Evolutionary conservation across 352 stramenopile genomes (phyloP).

Genomic region (Pythium aphanidermatum): DNA sequence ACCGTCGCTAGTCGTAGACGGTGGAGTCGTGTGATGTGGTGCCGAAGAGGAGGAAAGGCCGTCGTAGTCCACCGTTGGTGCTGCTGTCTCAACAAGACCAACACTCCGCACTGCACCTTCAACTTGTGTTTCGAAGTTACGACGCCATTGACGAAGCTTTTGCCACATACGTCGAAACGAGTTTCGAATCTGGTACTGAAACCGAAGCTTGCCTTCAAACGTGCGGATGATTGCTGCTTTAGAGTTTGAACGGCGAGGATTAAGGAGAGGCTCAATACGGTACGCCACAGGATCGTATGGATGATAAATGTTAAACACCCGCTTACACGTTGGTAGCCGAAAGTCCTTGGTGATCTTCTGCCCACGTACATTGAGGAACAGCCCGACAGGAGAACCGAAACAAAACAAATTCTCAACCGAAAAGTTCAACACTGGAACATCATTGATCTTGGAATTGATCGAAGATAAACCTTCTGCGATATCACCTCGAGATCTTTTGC

Average conservation of each 20-base stretch:
- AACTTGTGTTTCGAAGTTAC: constrained; percentile 72
- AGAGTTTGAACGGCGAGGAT: constrained; percentile 60
- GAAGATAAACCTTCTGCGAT: background rate
- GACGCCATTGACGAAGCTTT: constrained; percentile 63
- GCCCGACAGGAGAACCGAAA: constrained; percentile 85
- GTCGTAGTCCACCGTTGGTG: background rate
- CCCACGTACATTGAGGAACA: constrained; percentile 91
- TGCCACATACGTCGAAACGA: constrained; percentile 77
- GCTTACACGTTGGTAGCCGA: constrained; percentile 65
- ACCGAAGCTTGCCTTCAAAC: constrained; percentile 76
- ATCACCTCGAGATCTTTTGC: background rate
- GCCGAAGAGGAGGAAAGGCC: background rate
- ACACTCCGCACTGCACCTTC: constrained; percentile 59
- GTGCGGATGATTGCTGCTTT: constrained; percentile 82
- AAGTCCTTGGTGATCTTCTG: constrained; percentile 69
- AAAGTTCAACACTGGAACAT: constrained; percentile 63
- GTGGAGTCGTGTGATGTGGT: too few species aligned
- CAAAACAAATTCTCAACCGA: constrained; percentile 85
- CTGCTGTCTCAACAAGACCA: constrained; percentile 51
- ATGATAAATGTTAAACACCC: constrained; percentile 95
- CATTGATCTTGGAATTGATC: background rate
- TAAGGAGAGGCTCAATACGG: constrained; percentile 93
- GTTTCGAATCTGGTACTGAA: constrained; percentile 84
- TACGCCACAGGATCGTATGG: constrained; percentile 94
- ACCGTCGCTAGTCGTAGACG: background rate